These are phyloP conservation scores for Xylogone sp. DNA, from an alignment of 2,329 filamentous ascomycete species.

Conservation along the genomic window DNA sequence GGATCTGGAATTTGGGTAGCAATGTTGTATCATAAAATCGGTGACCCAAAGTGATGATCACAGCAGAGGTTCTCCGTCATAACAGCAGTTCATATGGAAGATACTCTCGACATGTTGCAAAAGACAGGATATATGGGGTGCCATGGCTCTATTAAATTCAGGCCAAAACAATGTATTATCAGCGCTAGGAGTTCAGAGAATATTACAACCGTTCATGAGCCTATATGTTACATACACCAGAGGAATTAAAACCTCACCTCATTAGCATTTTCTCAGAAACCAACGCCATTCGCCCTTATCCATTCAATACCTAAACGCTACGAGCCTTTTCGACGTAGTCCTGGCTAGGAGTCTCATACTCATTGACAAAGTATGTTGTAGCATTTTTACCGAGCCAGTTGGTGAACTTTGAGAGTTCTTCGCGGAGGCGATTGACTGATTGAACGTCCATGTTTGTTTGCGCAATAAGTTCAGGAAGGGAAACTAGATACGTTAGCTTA, in stretches of 20 bases:
- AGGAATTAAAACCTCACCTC: neutral
- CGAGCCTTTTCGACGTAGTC: slow-evolving; percentile 68
- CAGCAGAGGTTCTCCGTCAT: too few species aligned
- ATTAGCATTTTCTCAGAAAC: neutral
- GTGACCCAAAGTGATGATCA: neutral
- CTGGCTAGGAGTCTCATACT: slow-evolving; percentile 69
- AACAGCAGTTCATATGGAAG: too few species aligned
- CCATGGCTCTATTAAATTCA: neutral
- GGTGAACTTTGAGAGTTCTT: slow-evolving; percentile 84
- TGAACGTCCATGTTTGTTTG: slow-evolving; percentile 98
- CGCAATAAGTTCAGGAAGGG: slow-evolving; percentile 86
- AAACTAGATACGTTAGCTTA: slow-evolving; percentile 52
- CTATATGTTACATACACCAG: neutral
- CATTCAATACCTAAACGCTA: slow-evolving; percentile 14
- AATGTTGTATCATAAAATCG: neutral
- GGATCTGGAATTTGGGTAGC: neutral
- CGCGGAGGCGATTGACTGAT: slow-evolving; percentile 80
- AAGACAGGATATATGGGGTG: too few species aligned
- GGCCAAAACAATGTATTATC: neutral
- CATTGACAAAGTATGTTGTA: slow-evolving; percentile 70
- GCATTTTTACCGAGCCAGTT: slow-evolving; percentile 73
- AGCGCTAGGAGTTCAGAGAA: neutral
- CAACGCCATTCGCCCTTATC: slow-evolving; percentile 18
- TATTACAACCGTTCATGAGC: neutral
- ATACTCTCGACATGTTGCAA: too few species aligned